Base-by-base conservation (phyloP, 176 grass and related monocot genomes). In the Zoysia pacifica region DNA sequence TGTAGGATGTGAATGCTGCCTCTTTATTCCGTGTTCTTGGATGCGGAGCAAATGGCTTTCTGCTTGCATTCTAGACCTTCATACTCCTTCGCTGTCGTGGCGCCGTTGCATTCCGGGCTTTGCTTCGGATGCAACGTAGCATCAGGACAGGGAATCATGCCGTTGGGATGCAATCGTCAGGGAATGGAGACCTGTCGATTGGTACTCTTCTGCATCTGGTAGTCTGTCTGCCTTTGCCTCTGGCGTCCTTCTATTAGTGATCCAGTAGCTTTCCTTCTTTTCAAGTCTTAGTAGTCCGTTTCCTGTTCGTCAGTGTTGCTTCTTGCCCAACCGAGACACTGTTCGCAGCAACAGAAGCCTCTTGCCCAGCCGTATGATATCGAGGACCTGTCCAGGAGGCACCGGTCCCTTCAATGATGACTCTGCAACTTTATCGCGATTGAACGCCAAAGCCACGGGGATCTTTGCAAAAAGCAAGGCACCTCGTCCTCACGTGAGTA, bases 341-440 rank as follows among this genome's bases (percentile, higher is more conserved):
- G 28, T 28, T 28, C 28, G 28, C 28, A 28, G 28, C 28, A 28
- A 28, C 28, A 0, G 28, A 28, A 28, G 28, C 28, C 28, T 28
- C 28, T 28, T 28, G 28, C 28, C 28, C 28, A 75, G 40, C 76
- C 62, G 62, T 60, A 75, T 28, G 28, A 45, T 18, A 85, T 77
- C 64, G n/a, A 84, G 76, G 28, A 28, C 28, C 46, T 59, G 70
- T 70, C 50, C 12, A 67, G 83, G 41, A 43, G 83, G 45, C 67
- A 59, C 16, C 36, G 50, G 35, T 1, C 37, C 51, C 42, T 86
- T 68, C 6, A 61, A n/a, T 7, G 73, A 77, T 82, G 14, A 72
- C 67, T 62, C 38, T 68, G 73, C 67, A 74, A 61, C 83, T 89
- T 82, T 73, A 63, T 72, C 82, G 70, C 40, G 18, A 62, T 11